Percentiles rank a stretch among this genome's conserved stretches.
phyloP scores from a whole-genome alignment of 2,329 filamentous ascomycete genomes.

The Nectriaceae sp. region DNA sequence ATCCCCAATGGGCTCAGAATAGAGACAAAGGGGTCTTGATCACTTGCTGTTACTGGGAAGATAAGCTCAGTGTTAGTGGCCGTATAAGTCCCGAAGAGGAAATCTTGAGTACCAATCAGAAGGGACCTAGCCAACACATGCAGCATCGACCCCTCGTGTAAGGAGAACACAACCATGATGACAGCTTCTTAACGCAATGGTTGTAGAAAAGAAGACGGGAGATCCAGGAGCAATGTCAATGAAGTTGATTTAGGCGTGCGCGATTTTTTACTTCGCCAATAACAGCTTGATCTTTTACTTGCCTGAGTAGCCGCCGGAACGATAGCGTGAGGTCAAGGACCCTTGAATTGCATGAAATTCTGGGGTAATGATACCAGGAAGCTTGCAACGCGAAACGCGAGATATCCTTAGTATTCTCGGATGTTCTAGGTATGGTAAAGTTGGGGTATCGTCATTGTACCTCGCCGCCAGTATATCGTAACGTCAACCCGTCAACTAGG shows the following conservation, averaged over 20 bases:
- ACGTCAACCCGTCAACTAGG: slow-evolving; percentile 7
- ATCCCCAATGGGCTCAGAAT: too few relatives aligned
- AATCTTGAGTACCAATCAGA: slow-evolving; percentile 21
- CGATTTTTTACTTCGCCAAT: background rate
- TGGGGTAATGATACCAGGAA: too few relatives aligned
- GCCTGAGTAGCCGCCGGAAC: too few relatives aligned
- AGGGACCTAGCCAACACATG: slow-evolving; percentile 25
- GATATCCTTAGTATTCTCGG: too few relatives aligned
- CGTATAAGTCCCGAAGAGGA: slow-evolving; percentile 11
- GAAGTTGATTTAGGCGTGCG: background rate
- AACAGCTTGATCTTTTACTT: too few relatives aligned
- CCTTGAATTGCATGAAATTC: too few relatives aligned
- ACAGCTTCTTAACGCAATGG: slow-evolving; percentile 3
- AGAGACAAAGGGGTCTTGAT: too few relatives aligned
- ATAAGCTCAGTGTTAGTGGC: slow-evolving; percentile 9
- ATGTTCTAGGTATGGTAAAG: slow-evolving; percentile 6
- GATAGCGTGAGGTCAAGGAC: too few relatives aligned
- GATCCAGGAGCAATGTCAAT: background rate
- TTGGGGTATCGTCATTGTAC: background rate
- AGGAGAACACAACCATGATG: slow-evolving; percentile 11
- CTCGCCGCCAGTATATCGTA: slow-evolving; percentile 7
- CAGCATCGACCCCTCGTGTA: slow-evolving; percentile 18
- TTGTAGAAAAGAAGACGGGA: background rate
- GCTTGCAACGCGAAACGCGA: too few relatives aligned
- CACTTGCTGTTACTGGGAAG: slow-evolving; percentile 16